Evolutionary conservation across 768 basidiomycete species (phyloP), one percentile per base, ranked within the genome.

Genomic region (Leccinum incarnatum): DNA sequence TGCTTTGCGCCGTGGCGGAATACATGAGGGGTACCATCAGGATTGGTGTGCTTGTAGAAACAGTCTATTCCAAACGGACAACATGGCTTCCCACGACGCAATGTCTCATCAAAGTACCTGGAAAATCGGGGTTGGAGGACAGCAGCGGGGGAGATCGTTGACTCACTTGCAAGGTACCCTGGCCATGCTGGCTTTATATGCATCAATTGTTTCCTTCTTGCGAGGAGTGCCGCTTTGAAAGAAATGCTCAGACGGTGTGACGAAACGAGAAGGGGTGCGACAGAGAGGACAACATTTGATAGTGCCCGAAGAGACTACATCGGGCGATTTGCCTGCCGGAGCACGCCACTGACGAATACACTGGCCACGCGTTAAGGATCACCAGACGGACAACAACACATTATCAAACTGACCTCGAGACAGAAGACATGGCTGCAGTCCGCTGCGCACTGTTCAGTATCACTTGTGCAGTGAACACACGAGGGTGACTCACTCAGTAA

Each of bases 1-100:
- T 74, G 71, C 34, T 82, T 80, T 21, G 79, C 79, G 6, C 88
- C 89, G 45, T 82, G 72, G 40, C 69, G 63, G 65, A 88, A 88
- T 2, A 81, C 64, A 62, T 83, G 77, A 0, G 77, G 76, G 9
- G 87, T 82, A 11, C 90, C 91, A 62, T 92, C 90, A 0, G 75
- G 72, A 25, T 87, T 85, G 51, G 75, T 63, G 67, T 93, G 91
- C 64, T 83, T 80, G 67, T 91, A 93, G 69, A 93, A 91, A 68
- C 91, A 93, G 58, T 93, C 91, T 51, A 78, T 77, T 46, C 91
- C 91, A 63, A 89, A 93, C 1, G 89, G 91, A 72, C 91, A 93
- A 54, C 81, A 80, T 1, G 85, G 85, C 50, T 75, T 77, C 15
- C 66, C 65, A 48, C 72, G 70, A 8, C 71, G 69, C 40, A 75